Conservation (phyloP, 2,329 filamentous ascomycete genomes). For the Tolypocladium tropicale region DNA sequence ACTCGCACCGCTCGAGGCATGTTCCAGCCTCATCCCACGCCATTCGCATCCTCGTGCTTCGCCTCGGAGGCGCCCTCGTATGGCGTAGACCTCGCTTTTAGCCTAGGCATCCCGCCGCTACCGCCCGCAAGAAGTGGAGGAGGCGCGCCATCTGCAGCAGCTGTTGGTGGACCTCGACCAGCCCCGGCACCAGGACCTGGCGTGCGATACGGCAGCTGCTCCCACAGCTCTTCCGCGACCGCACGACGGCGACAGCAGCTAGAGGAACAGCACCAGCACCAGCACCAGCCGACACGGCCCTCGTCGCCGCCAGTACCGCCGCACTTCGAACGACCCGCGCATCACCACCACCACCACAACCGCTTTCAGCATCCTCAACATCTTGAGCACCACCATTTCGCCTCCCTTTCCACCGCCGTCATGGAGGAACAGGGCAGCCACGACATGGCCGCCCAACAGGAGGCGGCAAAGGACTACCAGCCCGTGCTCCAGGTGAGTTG, state of each 20-base stretch:
- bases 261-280: not conserved
- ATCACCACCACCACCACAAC: not conserved
- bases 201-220: not conserved
- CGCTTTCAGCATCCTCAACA: constrained; percentile 6
- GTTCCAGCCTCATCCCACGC: constrained; percentile 44
- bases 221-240: not conserved
- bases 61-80: constrained; percentile 17
- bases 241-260: not conserved
- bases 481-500: constrained; percentile 43
- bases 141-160: not conserved
- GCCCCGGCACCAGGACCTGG: not conserved
- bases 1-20: constrained; percentile 24
- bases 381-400: constrained; percentile 9
- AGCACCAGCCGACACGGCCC: too few species aligned
- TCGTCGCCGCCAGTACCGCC: not conserved
- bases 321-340: not conserved
- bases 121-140: constrained; percentile 1
- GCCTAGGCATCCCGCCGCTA: constrained; percentile 10
- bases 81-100: constrained; percentile 21
- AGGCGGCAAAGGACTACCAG: constrained; percentile 48
- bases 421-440: constrained; percentile 26
- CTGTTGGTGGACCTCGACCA: not conserved
- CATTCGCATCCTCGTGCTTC: constrained; percentile 33
- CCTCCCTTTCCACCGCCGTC: constrained; percentile 7
- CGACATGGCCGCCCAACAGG: constrained; percentile 48